Conservation (phyloP, 78 protist species). For the Dictyostelium citrinum region DNA sequence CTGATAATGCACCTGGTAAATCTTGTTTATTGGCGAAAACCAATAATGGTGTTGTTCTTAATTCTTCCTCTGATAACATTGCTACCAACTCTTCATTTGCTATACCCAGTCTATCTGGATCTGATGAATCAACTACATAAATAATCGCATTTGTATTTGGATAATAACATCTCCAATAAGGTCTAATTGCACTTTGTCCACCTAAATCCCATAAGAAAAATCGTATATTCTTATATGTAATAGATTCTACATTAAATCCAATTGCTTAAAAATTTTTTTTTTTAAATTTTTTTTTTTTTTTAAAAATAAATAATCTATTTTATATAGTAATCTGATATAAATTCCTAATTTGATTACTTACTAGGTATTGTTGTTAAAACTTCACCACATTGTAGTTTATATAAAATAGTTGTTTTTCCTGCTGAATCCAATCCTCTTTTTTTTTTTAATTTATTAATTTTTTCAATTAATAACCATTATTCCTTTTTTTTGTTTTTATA, state of each 20-base stretch:
- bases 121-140: constrained; percentile 95
- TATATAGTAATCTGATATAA: too few species aligned
- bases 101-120: constrained; percentile 88
- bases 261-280: constrained; percentile 81
- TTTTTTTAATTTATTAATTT: background rate
- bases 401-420: constrained; percentile 81
- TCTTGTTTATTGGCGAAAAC: constrained; percentile 97
- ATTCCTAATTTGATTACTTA: background rate
- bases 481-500: too few species aligned
- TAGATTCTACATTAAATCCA: constrained; percentile 98
- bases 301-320: too few species aligned
- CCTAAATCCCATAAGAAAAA: constrained; percentile 93
- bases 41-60: constrained; percentile 87
- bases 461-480: background rate
- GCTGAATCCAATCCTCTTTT: constrained; percentile 13
- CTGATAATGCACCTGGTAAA: constrained; percentile 84
- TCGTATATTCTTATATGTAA: constrained; percentile 92
- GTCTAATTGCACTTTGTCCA: constrained; percentile 91
- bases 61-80: constrained; percentile 93
- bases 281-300: background rate
- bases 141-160: constrained; percentile 96
- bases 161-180: constrained; percentile 99
- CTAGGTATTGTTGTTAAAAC: constrained; percentile 92
- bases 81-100: constrained; percentile 89
- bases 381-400: constrained; percentile 90